Base-by-base conservation (phyloP, 495 filamentous ascomycete species). In the Penicillium waksmanii region DNA sequence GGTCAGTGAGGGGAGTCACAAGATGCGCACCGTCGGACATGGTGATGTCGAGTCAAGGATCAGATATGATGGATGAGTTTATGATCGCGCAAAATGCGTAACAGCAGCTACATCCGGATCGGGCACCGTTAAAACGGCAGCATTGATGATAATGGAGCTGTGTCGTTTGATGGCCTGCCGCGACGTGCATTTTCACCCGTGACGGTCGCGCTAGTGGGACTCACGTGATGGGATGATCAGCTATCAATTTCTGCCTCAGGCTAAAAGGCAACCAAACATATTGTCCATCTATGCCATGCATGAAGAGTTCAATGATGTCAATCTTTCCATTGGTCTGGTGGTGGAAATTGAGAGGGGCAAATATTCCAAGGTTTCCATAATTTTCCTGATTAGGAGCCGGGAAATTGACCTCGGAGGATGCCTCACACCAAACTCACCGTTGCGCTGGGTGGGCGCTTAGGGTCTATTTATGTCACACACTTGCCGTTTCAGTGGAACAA, bases 1-100 rank as follows among this genome's bases (percentile, higher is more conserved):
- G 53, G 53, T 47, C 59, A 58, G 40, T 51, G 56, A 60, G 53
- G 50, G 43, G 46, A 53, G 64, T 47, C 46, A 51, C 63, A 31
- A 46, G 62, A 56, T 46, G 61, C 79, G 56, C 79, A 87, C 84
- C 72, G 79, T 87, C 84, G 75, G 84, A 86, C 84, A 87, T 87
- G 62, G 60, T 78, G 70, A 66, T 58, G 44, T 9, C 34, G 56
- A 60, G 19, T 50, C 50, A 60, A 55, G 61, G 23, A 48, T 48
- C 46, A 48, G 6, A 12, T 48, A 5, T 15, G 15, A 53, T 60
- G 60, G 62, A 66, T 66, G 63, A 63, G 57, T 66, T 38, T 57
- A 61, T 65, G 66, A 71, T 74, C 66, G 66, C 68, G 64, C 53
- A 66, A 43, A 55, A 64, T 53, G 49, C 57, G 60, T 72, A 68